Evolutionary conservation across 352 stramenopile genomes (phyloP), one percentile per base, ranked within the genome.

Genomic region (Phytopythium ostracodes): DNA sequence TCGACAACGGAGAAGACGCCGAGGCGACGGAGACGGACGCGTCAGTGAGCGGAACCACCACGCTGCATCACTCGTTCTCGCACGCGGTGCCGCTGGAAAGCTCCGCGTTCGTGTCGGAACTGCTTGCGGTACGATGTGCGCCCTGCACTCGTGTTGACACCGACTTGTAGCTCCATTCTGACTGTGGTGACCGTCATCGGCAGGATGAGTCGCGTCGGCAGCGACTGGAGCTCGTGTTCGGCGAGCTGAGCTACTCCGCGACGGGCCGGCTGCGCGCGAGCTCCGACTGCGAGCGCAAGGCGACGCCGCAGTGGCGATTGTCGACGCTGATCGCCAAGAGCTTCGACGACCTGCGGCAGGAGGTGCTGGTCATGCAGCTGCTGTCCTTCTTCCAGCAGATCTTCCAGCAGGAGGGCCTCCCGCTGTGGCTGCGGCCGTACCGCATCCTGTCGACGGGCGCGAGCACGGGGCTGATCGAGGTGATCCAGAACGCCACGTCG

Each of bases 301-400:
- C 64, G 36, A 51, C 65, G 4, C 38, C 61, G 1, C 66, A 68
- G 8, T 90, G 84, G 76, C 70, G 72, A 12, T 58, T 94, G 25
- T 68, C 81, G 33, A 79, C 81, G 25, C 81, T 98, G 33, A 99
- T 99, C 73, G 88, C 98, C 33, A 99, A 94, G 81, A 98, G 92
- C 54, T 98, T 98, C 69, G 97, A 99, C 75, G 97, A 99, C 65
- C 71, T 99, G 54, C 80, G 97, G 6, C 97, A 99, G 70, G 96
- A 99, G 77, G 92, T 98, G 43, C 96, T 99, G 64, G 92, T 98
- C 7, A 98, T 99, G 88, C 96, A 99, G 71, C 78, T 99, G 22
- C 98, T 99, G 56, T 87, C 91, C 53, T 90, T 98, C 59, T 98
- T 98, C 56, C 76, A 96, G 49, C 86, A 97, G 46, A 96, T 98